Percentiles rank a stretch among this genome's conserved stretches.
Conservation (phyloP, 129 eudicot genomes). For the Artemisia tridentata region DNA sequence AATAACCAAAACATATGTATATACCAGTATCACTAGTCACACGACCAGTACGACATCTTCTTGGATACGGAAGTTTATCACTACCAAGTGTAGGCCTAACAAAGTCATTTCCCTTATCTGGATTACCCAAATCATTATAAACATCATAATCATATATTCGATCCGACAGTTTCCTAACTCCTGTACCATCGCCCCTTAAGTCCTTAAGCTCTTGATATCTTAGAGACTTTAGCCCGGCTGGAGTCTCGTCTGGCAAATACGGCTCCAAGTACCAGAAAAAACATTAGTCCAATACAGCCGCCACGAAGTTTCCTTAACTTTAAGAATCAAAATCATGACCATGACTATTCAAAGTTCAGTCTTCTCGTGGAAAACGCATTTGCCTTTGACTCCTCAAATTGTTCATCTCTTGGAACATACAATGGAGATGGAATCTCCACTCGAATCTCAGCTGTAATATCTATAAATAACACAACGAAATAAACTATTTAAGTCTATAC, state of each 20-base stretch:
- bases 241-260: conserved; percentile 85
- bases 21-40: conserved; percentile 72
- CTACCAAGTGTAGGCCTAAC: conserved; percentile 87
- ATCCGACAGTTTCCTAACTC: conserved; percentile 70
- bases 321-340: conserved; percentile 26
- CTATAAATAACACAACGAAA: too few species aligned
- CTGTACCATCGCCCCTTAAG: conserved; percentile 82
- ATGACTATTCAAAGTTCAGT: conserved; percentile 15
- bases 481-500: too few species aligned
- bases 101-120: conserved; percentile 71
- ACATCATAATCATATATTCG: conserved; percentile 71
- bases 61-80: conserved; percentile 66
- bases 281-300: neutral
- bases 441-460: too few species aligned
- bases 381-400: too few species aligned
- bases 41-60: conserved; percentile 97
- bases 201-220: conserved; percentile 82
- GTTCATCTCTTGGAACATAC: too few species aligned
- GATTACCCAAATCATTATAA: conserved; percentile 91
- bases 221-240: conserved; percentile 68
- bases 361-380: too few species aligned
- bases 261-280: conserved; percentile 50
- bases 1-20: neutral
- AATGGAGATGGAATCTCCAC: too few species aligned
- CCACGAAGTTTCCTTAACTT: neutral